Conservation (phyloP, 768 basidiomycete genomes). For the Boletus barrowsii region DNA sequence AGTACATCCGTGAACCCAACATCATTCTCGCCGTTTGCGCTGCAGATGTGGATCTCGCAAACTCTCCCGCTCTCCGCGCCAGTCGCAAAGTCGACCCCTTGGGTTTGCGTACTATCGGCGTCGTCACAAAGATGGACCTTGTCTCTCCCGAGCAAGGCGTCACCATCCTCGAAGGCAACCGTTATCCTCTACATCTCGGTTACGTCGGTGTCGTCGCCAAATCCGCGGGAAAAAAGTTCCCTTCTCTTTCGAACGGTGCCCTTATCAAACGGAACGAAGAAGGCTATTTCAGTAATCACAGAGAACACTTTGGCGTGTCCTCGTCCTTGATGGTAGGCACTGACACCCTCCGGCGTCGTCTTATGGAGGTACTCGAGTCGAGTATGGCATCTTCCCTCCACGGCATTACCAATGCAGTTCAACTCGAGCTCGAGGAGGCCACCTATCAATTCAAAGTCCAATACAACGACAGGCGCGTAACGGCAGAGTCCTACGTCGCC, state of each 20-base stretch:
- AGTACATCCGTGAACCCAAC: constrained; percentile 99
- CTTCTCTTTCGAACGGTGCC: constrained; percentile 46
- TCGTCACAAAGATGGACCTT: constrained; percentile 98
- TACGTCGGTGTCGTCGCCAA: constrained; percentile 97
- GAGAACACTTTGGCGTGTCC: constrained; percentile 57
- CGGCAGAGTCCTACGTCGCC: constrained; percentile 95
- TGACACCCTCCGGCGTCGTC: constrained; percentile 78
- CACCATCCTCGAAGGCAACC: constrained; percentile 76
- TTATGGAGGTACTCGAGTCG: constrained; percentile 97
- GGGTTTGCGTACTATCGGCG: constrained; percentile 93
- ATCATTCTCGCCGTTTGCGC: constrained; percentile 98
- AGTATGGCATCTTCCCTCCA: constrained; percentile 97
- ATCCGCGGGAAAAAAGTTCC: constrained; percentile 54
- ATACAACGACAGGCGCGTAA: constrained; percentile 92
- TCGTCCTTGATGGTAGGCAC: constrained; percentile 86
- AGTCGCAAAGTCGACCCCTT: constrained; percentile 93
- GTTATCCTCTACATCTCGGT: constrained; percentile 96
- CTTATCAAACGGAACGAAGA: constrained; percentile 57
- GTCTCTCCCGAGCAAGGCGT: constrained; percentile 85
- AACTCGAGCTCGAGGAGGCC: constrained; percentile 94
- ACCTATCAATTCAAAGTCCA: constrained; percentile 99
- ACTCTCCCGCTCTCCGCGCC: constrained; percentile 92
- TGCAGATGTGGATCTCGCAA: constrained; percentile 97
- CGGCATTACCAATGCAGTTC: constrained; percentile 94
- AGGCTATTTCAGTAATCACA: constrained; percentile 65